A percentile compares a stretch with the other conserved stretches of the same genome.
These are phyloP conservation scores for Geopyxis carbonaria DNA, from an alignment of 495 filamentous ascomycete species.

Conservation along the genomic window DNA sequence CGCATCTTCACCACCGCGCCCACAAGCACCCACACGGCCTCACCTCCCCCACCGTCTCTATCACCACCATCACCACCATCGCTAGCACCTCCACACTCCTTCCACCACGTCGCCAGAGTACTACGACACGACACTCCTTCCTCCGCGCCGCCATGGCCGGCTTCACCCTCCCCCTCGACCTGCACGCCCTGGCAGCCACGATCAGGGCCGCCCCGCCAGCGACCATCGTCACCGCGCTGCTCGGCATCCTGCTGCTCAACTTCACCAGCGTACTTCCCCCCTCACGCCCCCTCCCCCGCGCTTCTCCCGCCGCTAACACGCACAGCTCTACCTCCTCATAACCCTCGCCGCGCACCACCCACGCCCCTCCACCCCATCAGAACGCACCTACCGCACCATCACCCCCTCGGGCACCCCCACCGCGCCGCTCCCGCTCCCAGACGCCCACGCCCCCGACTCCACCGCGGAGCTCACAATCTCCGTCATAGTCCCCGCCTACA, in stretches of 20 bases:
- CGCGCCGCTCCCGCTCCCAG: slow-evolving; percentile 43
- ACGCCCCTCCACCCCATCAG: slow-evolving; percentile 52
- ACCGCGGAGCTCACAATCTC: slow-evolving; percentile 53
- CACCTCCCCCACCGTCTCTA: too few relatives aligned
- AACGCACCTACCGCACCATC: slow-evolving; percentile 72
- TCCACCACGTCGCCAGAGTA: too few relatives aligned
- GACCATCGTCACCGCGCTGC: not conserved
- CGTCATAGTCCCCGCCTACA: slow-evolving; percentile 87
- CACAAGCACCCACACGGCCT: too few relatives aligned
- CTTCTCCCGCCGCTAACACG: not conserved
- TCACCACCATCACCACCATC: too few relatives aligned
- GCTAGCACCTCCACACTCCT: too few relatives aligned
- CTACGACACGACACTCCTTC: too few relatives aligned
- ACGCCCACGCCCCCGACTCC: slow-evolving; percentile 23
- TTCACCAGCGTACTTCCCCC: not conserved
- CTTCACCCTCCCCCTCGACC: too few relatives aligned
- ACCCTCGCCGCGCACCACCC: slow-evolving; percentile 65
- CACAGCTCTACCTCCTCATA: slow-evolving; percentile 52
- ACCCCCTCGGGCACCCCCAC: slow-evolving; percentile 44
- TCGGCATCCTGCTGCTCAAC: not conserved
- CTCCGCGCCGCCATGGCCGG: too few relatives aligned
- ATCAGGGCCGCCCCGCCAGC: not conserved
- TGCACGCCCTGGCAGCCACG: too few relatives aligned
- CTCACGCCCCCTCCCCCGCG: not conserved
- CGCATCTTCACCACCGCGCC: too few relatives aligned